Evolutionary conservation across 495 filamentous ascomycete species (phyloP).

Genomic region (Amphirosellinia nigrospora): DNA sequence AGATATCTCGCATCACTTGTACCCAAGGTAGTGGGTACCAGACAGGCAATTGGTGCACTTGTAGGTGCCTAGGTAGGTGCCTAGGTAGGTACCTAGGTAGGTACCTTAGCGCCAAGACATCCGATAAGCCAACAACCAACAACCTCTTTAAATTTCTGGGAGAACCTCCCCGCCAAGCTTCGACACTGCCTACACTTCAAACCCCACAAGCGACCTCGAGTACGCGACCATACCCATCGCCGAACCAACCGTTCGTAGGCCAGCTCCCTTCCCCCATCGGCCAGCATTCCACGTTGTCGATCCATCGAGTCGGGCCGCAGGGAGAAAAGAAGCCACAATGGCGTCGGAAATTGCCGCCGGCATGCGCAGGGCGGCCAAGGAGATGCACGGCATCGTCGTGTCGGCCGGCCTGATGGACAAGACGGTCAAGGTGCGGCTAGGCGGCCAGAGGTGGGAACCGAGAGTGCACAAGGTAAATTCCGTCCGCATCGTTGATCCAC

Average conservation of each 20-base stretch:
- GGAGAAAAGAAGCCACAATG: constrained; percentile 32
- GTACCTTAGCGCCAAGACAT: constrained; percentile 1
- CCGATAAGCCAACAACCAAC: constrained; percentile 10
- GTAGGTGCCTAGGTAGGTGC: no score
- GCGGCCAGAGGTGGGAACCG: constrained; percentile 65
- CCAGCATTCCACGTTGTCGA: neutral
- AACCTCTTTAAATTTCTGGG: constrained; percentile 16
- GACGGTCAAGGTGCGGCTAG: constrained; percentile 72
- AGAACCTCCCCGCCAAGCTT: neutral
- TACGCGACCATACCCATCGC: neutral
- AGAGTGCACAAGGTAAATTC: constrained; percentile 57
- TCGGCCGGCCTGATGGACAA: constrained; percentile 72
- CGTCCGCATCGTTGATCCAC: neutral
- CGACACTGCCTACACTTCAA: neutral
- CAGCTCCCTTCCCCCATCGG: neutral
- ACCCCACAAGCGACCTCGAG: constrained; percentile 1
- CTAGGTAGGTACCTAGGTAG: no score
- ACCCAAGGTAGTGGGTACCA: no score
- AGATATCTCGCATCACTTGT: no score
- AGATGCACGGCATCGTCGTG: constrained; percentile 65
- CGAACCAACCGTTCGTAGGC: neutral
- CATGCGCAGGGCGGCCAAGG: constrained; percentile 36
- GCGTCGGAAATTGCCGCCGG: constrained; percentile 38
- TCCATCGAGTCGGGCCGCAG: neutral
- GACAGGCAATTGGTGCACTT: no score